These are phyloP conservation scores for Didymella sp. DNA, from an alignment of 2,329 filamentous ascomycete species.

Conservation along the genomic window DNA sequence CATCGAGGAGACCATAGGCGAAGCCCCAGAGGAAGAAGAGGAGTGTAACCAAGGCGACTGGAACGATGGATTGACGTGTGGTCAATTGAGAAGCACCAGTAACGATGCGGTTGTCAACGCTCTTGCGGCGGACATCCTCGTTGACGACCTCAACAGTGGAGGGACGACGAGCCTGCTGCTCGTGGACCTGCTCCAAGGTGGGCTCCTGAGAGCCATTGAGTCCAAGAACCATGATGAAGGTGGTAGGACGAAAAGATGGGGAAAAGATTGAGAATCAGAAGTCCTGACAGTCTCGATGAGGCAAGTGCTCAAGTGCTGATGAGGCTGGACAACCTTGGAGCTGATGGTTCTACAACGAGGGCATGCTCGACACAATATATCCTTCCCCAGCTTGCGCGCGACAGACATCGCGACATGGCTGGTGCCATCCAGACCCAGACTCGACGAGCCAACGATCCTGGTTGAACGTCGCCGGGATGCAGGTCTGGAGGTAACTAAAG, in stretches of 20 bases:
- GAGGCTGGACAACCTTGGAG: slow-evolving; percentile 29
- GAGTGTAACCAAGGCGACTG: slow-evolving; percentile 56
- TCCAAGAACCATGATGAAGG: slow-evolving; percentile 38
- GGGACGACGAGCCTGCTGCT: slow-evolving; percentile 47
- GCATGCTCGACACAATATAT: slow-evolving; percentile 31
- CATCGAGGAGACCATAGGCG: slow-evolving; percentile 55
- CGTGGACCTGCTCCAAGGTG: slow-evolving; percentile 45
- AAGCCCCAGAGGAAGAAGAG: slow-evolving; percentile 63
- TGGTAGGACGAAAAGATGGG: slow-evolving; percentile 10
- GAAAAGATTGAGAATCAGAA: slow-evolving; percentile 4
- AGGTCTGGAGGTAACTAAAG: slow-evolving; percentile 23
- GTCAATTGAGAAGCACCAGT: slow-evolving; percentile 52
- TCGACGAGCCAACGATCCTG: slow-evolving; percentile 23
- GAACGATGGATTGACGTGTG: slow-evolving; percentile 56
- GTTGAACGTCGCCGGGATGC: slow-evolving; percentile 21
- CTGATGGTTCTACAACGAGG: slow-evolving; percentile 27
- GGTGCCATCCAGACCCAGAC: slow-evolving; percentile 34
- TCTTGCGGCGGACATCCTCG: slow-evolving; percentile 43
- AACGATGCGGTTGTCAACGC: slow-evolving; percentile 44
- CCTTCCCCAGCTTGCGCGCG: slow-evolving; percentile 20
- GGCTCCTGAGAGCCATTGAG: slow-evolving; percentile 42
- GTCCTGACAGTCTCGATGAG: slow-evolving; percentile 8
- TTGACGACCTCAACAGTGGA: slow-evolving; percentile 46
- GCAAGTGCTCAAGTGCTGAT: slow-evolving; percentile 20
- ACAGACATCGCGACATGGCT: slow-evolving; percentile 26